Evolutionary conservation across 306 rosid genomes (phyloP), one percentile per base, ranked within the genome.

Genomic region (Dicorynia guianensis): DNA sequence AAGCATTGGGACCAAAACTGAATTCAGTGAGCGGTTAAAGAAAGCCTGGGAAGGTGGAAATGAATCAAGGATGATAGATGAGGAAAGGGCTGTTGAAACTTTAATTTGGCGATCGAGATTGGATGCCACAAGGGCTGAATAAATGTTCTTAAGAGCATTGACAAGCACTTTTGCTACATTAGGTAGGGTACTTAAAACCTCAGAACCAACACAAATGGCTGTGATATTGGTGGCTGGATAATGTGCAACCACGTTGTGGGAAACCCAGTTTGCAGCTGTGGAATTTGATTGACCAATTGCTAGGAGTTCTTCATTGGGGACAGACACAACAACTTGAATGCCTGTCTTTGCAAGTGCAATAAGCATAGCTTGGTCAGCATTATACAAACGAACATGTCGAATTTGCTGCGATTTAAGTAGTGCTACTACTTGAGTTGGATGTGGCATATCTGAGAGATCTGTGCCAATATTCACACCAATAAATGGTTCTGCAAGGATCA

Each of bases 31-130:
- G 13, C 81, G 84, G 74, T 92, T 92, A 52, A 92, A 92, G 84
- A 92, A 92, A 39, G 97, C 97, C 79, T 92, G 97, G 15, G 95
- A 92, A 67, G 97, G 97, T 0, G 97, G 97, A 72, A 92, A 92
- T 1, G 97, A 92, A 67, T 92, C 97, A 4, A 92, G 96, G 82
- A 92, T 92, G 49, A 89, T 77, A 3, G 88, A 86, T 67, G 97
- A 92, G 10, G 97, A 76, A 73, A 89, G 86, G 7, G 97, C 93
- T 2, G 96, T 87, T 1, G 97, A 89, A 39, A 92, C 89, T 87
- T 92, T 92, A 53, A 92, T 84, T 64, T 87, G 90, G 42, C 87
- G 85, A 75, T 92, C 96, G 0, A 92, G 91, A 85, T 92, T 92
- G 7, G 97, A 84, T 10, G 97, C 95, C 14, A 89, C 83, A 1